A percentile compares a stretch with the other conserved stretches of the same genome.
phyloP scores from a whole-genome alignment of 2,329 filamentous ascomycete species.

The Talaromyces sp. region DNA sequence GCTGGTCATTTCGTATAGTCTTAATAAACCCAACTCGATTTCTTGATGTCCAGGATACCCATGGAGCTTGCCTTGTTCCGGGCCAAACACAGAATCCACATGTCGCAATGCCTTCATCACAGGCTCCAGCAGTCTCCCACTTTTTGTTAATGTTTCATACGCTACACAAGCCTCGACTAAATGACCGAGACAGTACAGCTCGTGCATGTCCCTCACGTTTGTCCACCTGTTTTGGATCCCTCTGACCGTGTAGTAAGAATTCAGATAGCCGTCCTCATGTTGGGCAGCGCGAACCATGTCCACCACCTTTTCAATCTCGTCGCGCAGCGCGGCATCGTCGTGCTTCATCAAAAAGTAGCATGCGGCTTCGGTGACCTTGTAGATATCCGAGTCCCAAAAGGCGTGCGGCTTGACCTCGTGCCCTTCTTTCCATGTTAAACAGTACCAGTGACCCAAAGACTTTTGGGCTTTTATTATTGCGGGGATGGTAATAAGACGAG shows the following conservation, averaged over 20 bases:
- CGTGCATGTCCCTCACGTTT: conserved; percentile 58
- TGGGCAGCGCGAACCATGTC: conserved; percentile 54
- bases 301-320: conserved; percentile 52
- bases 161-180: conserved; percentile 57
- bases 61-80: conserved; percentile 44
- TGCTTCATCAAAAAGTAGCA: conserved; percentile 50
- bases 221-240: conserved; percentile 52
- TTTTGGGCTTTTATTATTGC: conserved; percentile 18
- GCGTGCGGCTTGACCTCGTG: conserved; percentile 43
- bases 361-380: conserved; percentile 59
- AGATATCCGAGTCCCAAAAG: conserved; percentile 56
- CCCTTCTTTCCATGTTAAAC: conserved; percentile 17
- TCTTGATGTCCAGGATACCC: conserved; percentile 59
- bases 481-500: conserved; percentile 13
- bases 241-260: conserved; percentile 58
- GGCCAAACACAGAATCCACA: conserved; percentile 49
- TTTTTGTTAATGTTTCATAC: conserved; percentile 49
- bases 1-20: conserved; percentile 39
- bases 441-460: conserved; percentile 15
- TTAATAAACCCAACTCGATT: conserved; percentile 47
- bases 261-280: conserved; percentile 57
- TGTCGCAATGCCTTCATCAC: conserved; percentile 52
- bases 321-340: conserved; percentile 40
- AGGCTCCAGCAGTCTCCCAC: conserved; percentile 47
- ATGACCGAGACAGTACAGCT: conserved; percentile 52